Conservation (phyloP, 768 basidiomycete genomes). For the Obba rivulosa region DNA sequence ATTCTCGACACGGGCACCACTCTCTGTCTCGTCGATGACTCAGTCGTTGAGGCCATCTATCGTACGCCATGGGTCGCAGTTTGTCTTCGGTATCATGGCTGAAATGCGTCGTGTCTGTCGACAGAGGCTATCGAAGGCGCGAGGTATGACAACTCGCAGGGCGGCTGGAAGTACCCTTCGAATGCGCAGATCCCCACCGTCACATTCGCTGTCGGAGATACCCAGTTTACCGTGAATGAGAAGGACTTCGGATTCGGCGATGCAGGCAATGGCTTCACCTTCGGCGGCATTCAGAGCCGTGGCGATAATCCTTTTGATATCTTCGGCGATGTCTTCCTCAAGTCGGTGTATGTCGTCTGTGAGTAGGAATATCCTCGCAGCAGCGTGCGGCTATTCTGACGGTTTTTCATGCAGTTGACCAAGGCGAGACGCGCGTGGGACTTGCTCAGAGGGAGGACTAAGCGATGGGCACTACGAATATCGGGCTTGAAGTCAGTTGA, state of each 20-base stretch:
- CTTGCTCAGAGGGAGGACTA: conserved; percentile 23
- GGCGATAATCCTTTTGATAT: conserved; percentile 26
- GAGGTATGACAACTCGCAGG: conserved; percentile 27
- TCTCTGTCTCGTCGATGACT: conserved; percentile 27
- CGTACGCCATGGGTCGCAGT: neutral
- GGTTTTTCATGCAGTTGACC: conserved; percentile 17
- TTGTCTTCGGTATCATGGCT: neutral
- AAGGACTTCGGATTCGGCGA: conserved; percentile 21
- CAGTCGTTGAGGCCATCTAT: conserved; percentile 28
- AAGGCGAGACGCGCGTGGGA: conserved; percentile 21
- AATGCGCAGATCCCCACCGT: conserved; percentile 26
- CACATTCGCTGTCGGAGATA: conserved; percentile 29
- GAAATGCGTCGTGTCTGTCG: no score
- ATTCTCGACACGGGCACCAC: conserved; percentile 36
- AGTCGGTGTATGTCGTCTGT: conserved; percentile 29
- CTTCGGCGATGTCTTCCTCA: conserved; percentile 30
- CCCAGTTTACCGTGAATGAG: conserved; percentile 24
- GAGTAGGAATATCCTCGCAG: conserved; percentile 7
- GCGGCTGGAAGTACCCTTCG: conserved; percentile 33
- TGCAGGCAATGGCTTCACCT: conserved; percentile 21
- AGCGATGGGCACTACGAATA: no score
- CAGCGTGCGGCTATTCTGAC: neutral
- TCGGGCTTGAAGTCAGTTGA: no score
- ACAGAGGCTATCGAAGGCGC: conserved; percentile 30
- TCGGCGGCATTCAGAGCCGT: conserved; percentile 28